Percentiles rank a stretch among this genome's conserved stretches.
Conservation (phyloP, 2,329 filamentous ascomycete genomes). For the Botrytis pseudocinerea region DNA sequence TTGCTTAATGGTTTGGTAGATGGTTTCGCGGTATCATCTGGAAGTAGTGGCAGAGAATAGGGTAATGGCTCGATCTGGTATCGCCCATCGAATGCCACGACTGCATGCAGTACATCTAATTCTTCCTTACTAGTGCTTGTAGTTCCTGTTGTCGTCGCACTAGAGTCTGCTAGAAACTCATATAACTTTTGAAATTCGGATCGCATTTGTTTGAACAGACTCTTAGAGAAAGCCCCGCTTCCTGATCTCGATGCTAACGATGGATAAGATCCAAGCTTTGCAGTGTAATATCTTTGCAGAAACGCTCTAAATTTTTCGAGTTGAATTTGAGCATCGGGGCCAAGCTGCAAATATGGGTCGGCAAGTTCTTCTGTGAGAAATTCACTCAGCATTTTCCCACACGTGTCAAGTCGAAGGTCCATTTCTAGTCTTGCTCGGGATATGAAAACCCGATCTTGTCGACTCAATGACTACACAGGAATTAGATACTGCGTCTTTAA, state of each 20-base stretch:
- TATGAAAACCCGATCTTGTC: constrained; percentile 64
- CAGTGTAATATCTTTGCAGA: constrained; percentile 64
- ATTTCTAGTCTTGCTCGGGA: constrained; percentile 63
- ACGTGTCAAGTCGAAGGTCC: constrained; percentile 60
- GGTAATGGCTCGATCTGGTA: constrained; percentile 60
- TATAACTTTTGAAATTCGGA: constrained; percentile 72
- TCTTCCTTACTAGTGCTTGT: constrained; percentile 59
- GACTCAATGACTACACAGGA: constrained; percentile 47
- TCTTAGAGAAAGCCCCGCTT: constrained; percentile 54
- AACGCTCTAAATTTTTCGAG: constrained; percentile 72
- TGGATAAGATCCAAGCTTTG: constrained; percentile 71
- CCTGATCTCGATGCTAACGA: constrained; percentile 46
- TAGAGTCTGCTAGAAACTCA: constrained; percentile 67
- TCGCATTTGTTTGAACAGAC: constrained; percentile 61
- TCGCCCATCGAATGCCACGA: constrained; percentile 64
- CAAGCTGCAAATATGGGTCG: constrained; percentile 63
- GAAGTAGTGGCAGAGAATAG: constrained; percentile 68
- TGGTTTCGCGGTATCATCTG: constrained; percentile 42
- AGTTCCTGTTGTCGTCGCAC: constrained; percentile 48
- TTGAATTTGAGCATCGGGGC: constrained; percentile 61
- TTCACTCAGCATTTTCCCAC: constrained; percentile 58
- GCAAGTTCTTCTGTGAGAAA: constrained; percentile 74
- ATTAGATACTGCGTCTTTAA: constrained; percentile 19
- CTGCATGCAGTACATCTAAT: constrained; percentile 67
- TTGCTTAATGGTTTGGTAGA: constrained; percentile 28